Evolutionary conservation across 345 rosid species (phyloP).

Genomic region (Boechera retrofracta): DNA sequence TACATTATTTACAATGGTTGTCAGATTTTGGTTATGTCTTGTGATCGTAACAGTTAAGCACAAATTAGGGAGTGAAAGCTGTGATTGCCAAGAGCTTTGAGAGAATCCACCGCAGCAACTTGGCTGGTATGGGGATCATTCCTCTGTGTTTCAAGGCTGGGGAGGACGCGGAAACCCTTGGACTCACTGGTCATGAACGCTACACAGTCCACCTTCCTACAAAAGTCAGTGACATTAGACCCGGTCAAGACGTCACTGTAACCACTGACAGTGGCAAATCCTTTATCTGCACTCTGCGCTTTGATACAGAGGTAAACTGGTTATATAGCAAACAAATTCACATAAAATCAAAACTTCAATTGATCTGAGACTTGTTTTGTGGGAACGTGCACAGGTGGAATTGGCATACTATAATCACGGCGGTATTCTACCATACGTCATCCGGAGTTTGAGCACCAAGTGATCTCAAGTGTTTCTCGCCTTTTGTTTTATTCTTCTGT

Average conservation of each 20-base stretch:
- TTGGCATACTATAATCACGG: conserved; percentile 77
- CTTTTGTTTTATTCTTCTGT: conserved; percentile 12
- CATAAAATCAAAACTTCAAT: not conserved
- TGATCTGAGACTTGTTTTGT: conserved; percentile 21
- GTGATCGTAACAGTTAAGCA: conserved; percentile 17
- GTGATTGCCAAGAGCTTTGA: conserved; percentile 74
- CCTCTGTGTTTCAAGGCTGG: conserved; percentile 68
- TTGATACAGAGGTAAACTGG: conserved; percentile 76
- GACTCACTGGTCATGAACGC: conserved; percentile 64
- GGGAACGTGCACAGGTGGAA: conserved; percentile 60
- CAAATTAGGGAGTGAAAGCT: conserved; percentile 63
- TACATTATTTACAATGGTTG: not conserved
- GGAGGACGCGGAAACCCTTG: conserved; percentile 63
- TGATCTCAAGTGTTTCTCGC: conserved; percentile 37
- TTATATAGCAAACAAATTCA: not conserved
- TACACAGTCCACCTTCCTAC: conserved; percentile 65
- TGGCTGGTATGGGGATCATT: conserved; percentile 70
- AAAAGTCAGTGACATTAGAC: conserved; percentile 69
- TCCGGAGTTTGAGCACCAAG: conserved; percentile 57
- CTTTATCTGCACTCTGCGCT: conserved; percentile 71
- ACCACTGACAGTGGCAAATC: conserved; percentile 72
- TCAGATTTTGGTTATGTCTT: conserved; percentile 15
- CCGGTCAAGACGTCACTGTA: conserved; percentile 77
- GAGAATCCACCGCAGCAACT: conserved; percentile 68
- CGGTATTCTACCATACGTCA: conserved; percentile 74